Evolutionary conservation across 768 basidiomycete genomes (phyloP).

Genomic region (Tylopilus sp.): DNA sequence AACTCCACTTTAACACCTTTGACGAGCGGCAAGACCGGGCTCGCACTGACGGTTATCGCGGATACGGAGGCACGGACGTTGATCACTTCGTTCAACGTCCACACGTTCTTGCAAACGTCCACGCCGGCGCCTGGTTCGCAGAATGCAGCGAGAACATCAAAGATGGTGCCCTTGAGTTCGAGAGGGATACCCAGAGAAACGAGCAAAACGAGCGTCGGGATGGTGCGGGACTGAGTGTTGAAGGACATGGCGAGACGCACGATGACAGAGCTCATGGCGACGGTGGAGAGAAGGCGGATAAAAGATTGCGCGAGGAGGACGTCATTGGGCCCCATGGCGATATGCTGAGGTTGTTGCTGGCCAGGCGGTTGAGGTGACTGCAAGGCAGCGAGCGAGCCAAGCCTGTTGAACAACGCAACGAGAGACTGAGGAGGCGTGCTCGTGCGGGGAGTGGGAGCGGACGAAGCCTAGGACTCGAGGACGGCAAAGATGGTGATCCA

Average conservation of each 20-base stretch:
- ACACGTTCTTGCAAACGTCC: constrained; percentile 79
- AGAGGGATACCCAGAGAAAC: constrained; percentile 80
- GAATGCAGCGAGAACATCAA: constrained; percentile 79
- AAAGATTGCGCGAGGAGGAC: constrained; percentile 78
- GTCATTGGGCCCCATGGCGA: constrained; percentile 62
- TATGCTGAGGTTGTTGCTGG: constrained; percentile 40
- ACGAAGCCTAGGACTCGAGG: constrained; percentile 69
- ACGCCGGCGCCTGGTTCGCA: constrained; percentile 79
- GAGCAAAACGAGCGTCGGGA: constrained; percentile 75
- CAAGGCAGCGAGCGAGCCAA: constrained; percentile 27
- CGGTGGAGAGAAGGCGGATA: constrained; percentile 72
- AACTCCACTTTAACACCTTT: constrained; percentile 82
- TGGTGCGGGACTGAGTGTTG: constrained; percentile 75
- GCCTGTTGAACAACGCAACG: constrained; percentile 27
- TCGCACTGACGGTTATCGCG: too few relatives aligned
- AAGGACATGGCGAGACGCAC: constrained; percentile 76
- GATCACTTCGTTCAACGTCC: too few relatives aligned
- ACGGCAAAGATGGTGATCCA: constrained; percentile 76
- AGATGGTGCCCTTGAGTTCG: constrained; percentile 80
- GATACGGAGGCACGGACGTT: too few relatives aligned
- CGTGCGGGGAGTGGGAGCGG: constrained; percentile 45
- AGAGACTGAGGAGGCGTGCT: constrained; percentile 42
- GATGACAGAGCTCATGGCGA: constrained; percentile 69
- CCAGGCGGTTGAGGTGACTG: constrained; percentile 29
- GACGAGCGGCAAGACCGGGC: too few relatives aligned